These are phyloP conservation scores for Crithidia fasciculata DNA, from an alignment of 208 protist species.

Conservation along the genomic window DNA sequence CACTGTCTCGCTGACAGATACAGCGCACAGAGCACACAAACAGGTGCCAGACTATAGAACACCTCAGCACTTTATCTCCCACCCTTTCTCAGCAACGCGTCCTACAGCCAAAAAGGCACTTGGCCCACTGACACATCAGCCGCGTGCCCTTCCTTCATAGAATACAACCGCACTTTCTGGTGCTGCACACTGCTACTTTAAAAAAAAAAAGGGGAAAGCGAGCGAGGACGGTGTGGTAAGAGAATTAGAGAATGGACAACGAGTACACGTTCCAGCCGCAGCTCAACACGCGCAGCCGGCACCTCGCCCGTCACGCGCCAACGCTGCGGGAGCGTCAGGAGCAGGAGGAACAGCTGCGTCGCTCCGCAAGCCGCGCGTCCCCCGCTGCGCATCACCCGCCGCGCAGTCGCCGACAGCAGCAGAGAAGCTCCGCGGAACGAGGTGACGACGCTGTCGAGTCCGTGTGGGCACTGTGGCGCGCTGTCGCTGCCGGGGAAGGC, in stretches of 20 bases:
- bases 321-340: slow-evolving; percentile 35
- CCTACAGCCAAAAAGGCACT: too few species aligned
- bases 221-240: too few species aligned
- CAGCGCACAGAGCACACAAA: too few species aligned
- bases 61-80: too few species aligned
- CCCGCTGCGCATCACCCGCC: not conserved
- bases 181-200: too few species aligned
- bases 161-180: too few species aligned
- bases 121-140: too few species aligned
- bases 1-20: too few species aligned
- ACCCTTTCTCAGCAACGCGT: too few species aligned
- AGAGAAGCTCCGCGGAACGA: not conserved
- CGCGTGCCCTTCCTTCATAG: too few species aligned
- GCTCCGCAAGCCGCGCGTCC: not conserved
- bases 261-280: slow-evolving; percentile 30
- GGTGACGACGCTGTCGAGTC: slow-evolving; percentile 4
- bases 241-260: not conserved
- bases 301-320: slow-evolving; percentile 29
- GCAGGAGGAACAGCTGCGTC: slow-evolving; percentile 19
- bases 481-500: slow-evolving; percentile 9
- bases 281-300: slow-evolving; percentile 34
- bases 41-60: too few species aligned
- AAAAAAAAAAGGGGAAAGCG: too few species aligned
- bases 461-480: slow-evolving; percentile 32
- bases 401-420: not conserved